phyloP scores from a whole-genome alignment of 345 rosid genomes.

The Arabidopsis suecica region DNA sequence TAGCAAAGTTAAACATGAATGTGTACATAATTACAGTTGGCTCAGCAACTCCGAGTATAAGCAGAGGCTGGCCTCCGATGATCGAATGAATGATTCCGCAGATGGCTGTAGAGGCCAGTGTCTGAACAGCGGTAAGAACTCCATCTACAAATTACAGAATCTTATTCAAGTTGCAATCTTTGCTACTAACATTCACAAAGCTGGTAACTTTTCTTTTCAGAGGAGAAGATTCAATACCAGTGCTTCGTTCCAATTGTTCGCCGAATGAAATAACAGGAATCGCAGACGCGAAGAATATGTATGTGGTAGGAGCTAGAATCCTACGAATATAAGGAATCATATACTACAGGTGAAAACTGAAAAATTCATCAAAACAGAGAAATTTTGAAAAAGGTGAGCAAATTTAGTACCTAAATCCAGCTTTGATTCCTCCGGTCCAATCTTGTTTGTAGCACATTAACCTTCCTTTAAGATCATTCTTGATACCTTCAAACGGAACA shows the following conservation, averaged over 20 bases:
- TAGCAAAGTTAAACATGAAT: conserved; percentile 92
- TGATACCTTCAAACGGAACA: conserved; percentile 83
- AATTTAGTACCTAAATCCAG: conserved; percentile 68
- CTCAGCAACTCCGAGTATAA: conserved; percentile 97
- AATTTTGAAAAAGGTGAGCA: background rate
- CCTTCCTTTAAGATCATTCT: conserved; percentile 83
- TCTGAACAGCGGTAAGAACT: conserved; percentile 92
- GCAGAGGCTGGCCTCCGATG: conserved; percentile 91
- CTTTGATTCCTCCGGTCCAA: conserved; percentile 82
- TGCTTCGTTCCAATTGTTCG: conserved; percentile 85
- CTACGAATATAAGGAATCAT: conserved; percentile 37
- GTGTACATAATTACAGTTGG: conserved; percentile 98
- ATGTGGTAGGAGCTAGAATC: conserved; percentile 97
- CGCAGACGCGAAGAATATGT: conserved; percentile 97
- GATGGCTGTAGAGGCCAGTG: conserved; percentile 84
- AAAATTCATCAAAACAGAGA: conserved; percentile 13
- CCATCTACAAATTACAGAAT: conserved; percentile 60
- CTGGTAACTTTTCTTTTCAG: background rate
- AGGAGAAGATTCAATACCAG: conserved; percentile 61
- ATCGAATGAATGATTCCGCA: conserved; percentile 93
- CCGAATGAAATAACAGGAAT: conserved; percentile 98
- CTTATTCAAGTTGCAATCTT: background rate
- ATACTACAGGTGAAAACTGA: background rate
- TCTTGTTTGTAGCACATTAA: conserved; percentile 88
- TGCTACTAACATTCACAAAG: conserved; percentile 11